Conservation (phyloP, 2,329 filamentous ascomycete genomes). For the Metarhizium rileyi region DNA sequence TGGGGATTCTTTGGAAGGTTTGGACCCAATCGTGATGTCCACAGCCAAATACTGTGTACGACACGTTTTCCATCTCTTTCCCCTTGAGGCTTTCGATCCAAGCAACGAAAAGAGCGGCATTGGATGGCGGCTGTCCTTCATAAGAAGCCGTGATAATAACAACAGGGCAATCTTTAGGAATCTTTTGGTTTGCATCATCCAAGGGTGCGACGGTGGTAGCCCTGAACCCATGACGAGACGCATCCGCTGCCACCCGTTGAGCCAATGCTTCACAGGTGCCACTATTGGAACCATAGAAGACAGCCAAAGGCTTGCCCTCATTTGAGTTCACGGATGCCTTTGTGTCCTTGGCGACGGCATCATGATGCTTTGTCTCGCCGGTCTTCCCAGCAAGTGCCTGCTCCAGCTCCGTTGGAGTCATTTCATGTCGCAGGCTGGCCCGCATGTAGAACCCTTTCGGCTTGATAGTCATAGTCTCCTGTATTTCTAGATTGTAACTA, state of each 20-base stretch:
- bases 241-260: constrained; percentile 50
- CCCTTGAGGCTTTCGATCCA: constrained; percentile 51
- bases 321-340: background rate
- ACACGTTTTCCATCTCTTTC: constrained; percentile 42
- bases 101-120: constrained; percentile 56
- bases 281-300: constrained; percentile 65
- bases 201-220: constrained; percentile 44
- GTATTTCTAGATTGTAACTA: constrained; percentile 44
- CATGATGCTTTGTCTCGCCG: constrained; percentile 5
- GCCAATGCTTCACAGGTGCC: constrained; percentile 66
- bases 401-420: constrained; percentile 37
- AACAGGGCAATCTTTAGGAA: constrained; percentile 52
- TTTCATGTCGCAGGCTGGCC: constrained; percentile 40
- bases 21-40: constrained; percentile 47
- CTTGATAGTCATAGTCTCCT: constrained; percentile 51
- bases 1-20: constrained; percentile 61
- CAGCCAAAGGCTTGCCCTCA: constrained; percentile 40
- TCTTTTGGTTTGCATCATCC: constrained; percentile 49
- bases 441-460: constrained; percentile 54
- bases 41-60: constrained; percentile 62
- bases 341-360: background rate
- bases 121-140: constrained; percentile 65
- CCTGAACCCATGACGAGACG: constrained; percentile 47
- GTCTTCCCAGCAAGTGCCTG: constrained; percentile 29
- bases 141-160: constrained; percentile 63